These are phyloP conservation scores for Buddleja alternifolia DNA, from an alignment of 257 asterid species.

Conservation along the genomic window DNA sequence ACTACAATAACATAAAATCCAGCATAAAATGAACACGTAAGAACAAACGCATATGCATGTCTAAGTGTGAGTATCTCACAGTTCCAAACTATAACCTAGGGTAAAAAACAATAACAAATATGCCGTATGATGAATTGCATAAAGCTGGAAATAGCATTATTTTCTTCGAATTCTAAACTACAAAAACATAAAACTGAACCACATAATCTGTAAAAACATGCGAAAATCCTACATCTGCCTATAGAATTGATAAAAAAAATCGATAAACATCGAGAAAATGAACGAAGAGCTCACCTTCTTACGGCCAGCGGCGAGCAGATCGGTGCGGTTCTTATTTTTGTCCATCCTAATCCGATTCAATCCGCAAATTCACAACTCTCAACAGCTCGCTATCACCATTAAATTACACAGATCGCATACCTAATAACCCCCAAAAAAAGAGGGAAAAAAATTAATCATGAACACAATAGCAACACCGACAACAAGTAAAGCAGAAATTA, in stretches of 20 bases:
- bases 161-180: not conserved
- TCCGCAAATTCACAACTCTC: constrained; percentile 29
- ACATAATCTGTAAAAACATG: constrained; percentile 12
- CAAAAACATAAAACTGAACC: constrained; percentile 19
- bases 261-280: not conserved
- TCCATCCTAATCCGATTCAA: constrained; percentile 67
- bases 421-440: constrained; percentile 28
- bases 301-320: constrained; percentile 92
- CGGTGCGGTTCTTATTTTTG: constrained; percentile 80
- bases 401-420: constrained; percentile 40
- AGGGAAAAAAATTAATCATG: constrained; percentile 15
- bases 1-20: not conserved
- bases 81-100: not conserved
- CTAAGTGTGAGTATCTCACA: not conserved
- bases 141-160: not conserved
- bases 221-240: not conserved
- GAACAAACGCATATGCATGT: not conserved
- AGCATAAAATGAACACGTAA: not conserved
- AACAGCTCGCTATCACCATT: constrained; percentile 46
- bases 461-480: not conserved
- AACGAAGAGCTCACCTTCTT: constrained; percentile 56
- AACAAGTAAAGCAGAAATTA: constrained; percentile 20
- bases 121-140: constrained; percentile 5
- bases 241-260: not conserved
- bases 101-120: not conserved